Conservation (phyloP, 345 rosid species). For the Adansonia digitata region DNA sequence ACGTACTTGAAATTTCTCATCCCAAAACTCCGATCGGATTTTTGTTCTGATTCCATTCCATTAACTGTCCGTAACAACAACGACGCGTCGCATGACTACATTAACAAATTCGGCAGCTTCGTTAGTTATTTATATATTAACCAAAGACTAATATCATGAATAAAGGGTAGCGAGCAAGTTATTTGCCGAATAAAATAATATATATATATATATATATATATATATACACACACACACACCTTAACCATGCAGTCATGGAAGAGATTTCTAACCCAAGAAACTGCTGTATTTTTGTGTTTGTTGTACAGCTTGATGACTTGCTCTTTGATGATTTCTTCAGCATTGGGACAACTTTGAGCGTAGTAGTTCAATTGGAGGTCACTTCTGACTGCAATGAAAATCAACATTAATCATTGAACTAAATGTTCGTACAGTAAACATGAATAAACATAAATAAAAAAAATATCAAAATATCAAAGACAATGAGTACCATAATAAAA, state of each 20-base stretch:
- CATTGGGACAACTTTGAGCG: slow-evolving; percentile 58
- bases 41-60: slow-evolving; percentile 59
- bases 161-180: neutral
- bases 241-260: slow-evolving; percentile 80
- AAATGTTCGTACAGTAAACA: too few relatives aligned
- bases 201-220: too few relatives aligned
- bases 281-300: slow-evolving; percentile 76
- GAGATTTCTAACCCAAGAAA: slow-evolving; percentile 87
- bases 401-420: neutral
- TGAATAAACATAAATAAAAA: too few relatives aligned
- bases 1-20: slow-evolving; percentile 87
- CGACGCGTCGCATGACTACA: slow-evolving; percentile 79
- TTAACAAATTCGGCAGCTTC: neutral
- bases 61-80: slow-evolving; percentile 45
- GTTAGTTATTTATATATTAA: neutral
- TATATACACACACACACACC: slow-evolving; percentile 17
- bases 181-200: neutral
- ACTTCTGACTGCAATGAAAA: slow-evolving; percentile 35
- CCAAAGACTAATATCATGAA: neutral
- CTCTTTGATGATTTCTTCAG: slow-evolving; percentile 69
- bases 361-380: slow-evolving; percentile 64
- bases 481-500: slow-evolving; percentile 46
- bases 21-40: slow-evolving; percentile 62
- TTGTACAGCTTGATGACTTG: slow-evolving; percentile 55
- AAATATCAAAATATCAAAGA: too few relatives aligned